These are phyloP conservation scores for Neophaeococcomyces mojaviensis DNA, from an alignment of 2,329 filamentous ascomycete species.

Conservation along the genomic window DNA sequence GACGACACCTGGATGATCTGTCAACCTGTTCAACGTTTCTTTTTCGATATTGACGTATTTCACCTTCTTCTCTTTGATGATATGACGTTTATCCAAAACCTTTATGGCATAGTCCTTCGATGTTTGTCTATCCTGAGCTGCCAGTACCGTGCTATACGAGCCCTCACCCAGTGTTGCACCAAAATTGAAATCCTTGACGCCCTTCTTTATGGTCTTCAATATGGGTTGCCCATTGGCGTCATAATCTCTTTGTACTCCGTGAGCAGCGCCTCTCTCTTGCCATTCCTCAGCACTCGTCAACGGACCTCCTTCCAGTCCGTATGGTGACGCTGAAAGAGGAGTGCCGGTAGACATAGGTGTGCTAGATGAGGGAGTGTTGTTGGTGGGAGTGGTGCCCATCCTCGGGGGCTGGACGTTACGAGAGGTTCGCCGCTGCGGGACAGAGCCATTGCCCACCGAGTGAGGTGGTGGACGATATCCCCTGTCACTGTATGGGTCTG, in stretches of 20 bases:
- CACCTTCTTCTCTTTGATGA: conserved; percentile 99
- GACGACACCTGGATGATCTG: conserved; percentile 92
- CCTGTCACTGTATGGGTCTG: conserved; percentile 59
- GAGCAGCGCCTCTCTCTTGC: conserved; percentile 90
- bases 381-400: conserved; percentile 14
- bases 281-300: conserved; percentile 76
- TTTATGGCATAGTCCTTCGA: conserved; percentile 97
- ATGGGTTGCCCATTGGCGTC: conserved; percentile 78
- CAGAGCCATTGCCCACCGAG: conserved; percentile 50
- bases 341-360: conserved; percentile 22
- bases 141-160: conserved; percentile 92
- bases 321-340: conserved; percentile 38
- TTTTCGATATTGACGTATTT: conserved; percentile 99
- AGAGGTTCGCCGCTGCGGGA: conserved; percentile 70
- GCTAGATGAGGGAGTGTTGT: conserved; percentile 21
- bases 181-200: conserved; percentile 93
- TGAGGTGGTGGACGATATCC: conserved; percentile 58
- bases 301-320: conserved; percentile 51
- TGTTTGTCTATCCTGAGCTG: conserved; percentile 87
- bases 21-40: conserved; percentile 90
- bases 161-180: conserved; percentile 86
- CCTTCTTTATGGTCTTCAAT: conserved; percentile 83
- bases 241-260: conserved; percentile 71
- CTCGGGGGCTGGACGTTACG: conserved; percentile 55
- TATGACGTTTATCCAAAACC: conserved; percentile 94